These are phyloP conservation scores for Ceratocystis destructans DNA, from an alignment of 2,329 filamentous ascomycete species.

Conservation along the genomic window DNA sequence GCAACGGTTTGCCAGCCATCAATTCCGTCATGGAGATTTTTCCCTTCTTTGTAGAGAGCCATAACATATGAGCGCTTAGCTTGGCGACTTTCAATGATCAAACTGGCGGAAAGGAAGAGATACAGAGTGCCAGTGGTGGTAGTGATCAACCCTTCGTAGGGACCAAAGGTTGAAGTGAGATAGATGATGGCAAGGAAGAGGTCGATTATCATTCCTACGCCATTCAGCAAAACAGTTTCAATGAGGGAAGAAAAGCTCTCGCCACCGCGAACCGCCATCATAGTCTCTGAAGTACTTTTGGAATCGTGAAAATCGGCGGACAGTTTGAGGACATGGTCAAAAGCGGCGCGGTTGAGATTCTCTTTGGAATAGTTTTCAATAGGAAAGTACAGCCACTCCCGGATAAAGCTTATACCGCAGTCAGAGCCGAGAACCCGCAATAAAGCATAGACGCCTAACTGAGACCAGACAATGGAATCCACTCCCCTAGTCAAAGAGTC, in stretches of 20 bases:
- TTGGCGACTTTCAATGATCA: slow-evolving; percentile 37
- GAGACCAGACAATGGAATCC: slow-evolving; percentile 37
- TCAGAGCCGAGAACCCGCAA: slow-evolving; percentile 41
- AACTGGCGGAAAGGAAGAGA: slow-evolving; percentile 38
- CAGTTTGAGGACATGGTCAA: slow-evolving; percentile 46
- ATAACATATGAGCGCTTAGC: slow-evolving; percentile 38
- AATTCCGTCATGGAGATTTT: slow-evolving; percentile 41
- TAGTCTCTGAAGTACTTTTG: slow-evolving; percentile 45
- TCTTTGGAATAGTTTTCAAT: slow-evolving; percentile 44
- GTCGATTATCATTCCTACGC: slow-evolving; percentile 47
- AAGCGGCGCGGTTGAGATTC: slow-evolving; percentile 40
- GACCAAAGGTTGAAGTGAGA: slow-evolving; percentile 43
- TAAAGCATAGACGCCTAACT: slow-evolving; percentile 38
- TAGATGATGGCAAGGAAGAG: slow-evolving; percentile 46
- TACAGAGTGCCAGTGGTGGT: slow-evolving; percentile 44
- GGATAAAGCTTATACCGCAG: slow-evolving; percentile 40
- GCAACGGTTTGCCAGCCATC: slow-evolving; percentile 47
- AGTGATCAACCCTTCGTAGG: slow-evolving; percentile 50
- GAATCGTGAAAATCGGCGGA: slow-evolving; percentile 49
- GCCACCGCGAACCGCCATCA: slow-evolving; percentile 42
- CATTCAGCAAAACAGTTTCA: slow-evolving; percentile 44
- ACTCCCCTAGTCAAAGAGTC: slow-evolving; percentile 46
- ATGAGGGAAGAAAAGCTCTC: slow-evolving; percentile 41
- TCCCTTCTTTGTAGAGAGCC: slow-evolving; percentile 42
- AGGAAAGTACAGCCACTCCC: slow-evolving; percentile 43